Evolutionary conservation across 257 asterid genomes (phyloP).

Genomic region (Lantana camara): DNA sequence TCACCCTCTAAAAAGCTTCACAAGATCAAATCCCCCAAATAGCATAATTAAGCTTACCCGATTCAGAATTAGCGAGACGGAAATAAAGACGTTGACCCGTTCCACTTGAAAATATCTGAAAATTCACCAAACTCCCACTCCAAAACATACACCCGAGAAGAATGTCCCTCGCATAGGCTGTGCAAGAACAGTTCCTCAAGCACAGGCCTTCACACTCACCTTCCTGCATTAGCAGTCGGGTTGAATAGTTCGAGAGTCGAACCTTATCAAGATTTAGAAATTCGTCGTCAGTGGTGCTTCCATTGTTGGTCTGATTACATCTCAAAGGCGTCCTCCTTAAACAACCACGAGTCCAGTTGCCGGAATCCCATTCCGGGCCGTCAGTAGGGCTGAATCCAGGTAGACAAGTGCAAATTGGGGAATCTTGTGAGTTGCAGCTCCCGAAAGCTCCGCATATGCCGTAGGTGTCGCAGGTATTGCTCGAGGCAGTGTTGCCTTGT

Average conservation of each 20-base stretch:
- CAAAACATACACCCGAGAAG: conserved; percentile 60
- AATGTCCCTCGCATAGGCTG: conserved; percentile 45
- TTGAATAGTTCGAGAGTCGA: conserved; percentile 45
- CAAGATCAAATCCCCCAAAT: too few species aligned
- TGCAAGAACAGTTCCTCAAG: conserved; percentile 50
- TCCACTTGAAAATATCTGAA: conserved; percentile 35
- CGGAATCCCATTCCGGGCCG: conserved; percentile 51
- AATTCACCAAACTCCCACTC: conserved; percentile 40
- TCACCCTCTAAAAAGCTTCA: background rate
- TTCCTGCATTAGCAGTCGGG: conserved; percentile 30
- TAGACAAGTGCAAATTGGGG: conserved; percentile 55
- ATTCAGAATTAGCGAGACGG: conserved; percentile 52
- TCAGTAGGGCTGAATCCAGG: conserved; percentile 48
- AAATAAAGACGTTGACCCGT: conserved; percentile 44
- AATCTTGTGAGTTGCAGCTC: conserved; percentile 40
- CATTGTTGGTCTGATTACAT: conserved; percentile 42
- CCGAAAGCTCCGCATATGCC: conserved; percentile 59
- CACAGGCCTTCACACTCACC: conserved; percentile 45
- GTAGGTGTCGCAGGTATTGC: conserved; percentile 21
- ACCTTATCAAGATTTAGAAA: conserved; percentile 40
- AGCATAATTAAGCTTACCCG: too few species aligned
- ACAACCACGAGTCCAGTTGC: conserved; percentile 65
- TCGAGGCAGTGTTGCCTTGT: conserved; percentile 18
- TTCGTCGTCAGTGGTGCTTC: conserved; percentile 43
- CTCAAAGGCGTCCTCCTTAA: conserved; percentile 38